Conservation (phyloP, 805 yeast species). For the Candida tibetensis region DNA sequence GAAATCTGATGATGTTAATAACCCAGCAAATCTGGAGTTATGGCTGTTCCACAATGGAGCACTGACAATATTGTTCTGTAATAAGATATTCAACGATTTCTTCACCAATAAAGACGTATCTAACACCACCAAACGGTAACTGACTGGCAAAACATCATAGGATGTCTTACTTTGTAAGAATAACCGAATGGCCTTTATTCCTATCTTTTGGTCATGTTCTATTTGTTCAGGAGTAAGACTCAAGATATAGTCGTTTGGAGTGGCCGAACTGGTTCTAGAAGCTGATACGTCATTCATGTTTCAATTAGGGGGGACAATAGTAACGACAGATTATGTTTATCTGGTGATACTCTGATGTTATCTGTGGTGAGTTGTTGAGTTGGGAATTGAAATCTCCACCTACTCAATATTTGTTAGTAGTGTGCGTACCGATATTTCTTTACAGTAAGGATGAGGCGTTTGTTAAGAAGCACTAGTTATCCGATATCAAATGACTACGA, state of each 20-base stretch:
- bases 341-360: too few species aligned
- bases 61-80: slow-evolving; percentile 91
- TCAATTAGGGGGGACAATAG: too few species aligned
- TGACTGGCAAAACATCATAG: slow-evolving; percentile 94
- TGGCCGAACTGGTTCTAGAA: slow-evolving; percentile 22
- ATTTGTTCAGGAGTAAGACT: slow-evolving; percentile 41
- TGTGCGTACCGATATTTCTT: too few species aligned
- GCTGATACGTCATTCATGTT: slow-evolving; percentile 21
- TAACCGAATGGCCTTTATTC: slow-evolving; percentile 75
- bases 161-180: slow-evolving; percentile 89
- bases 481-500: slow-evolving; percentile 9
- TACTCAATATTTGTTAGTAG: too few species aligned
- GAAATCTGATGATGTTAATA: slow-evolving; percentile 87
- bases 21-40: slow-evolving; percentile 88
- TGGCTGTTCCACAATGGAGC: slow-evolving; percentile 97
- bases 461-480: too few species aligned
- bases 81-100: slow-evolving; percentile 81
- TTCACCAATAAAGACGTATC: slow-evolving; percentile 89
- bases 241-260: slow-evolving; percentile 44
- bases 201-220: slow-evolving; percentile 65
- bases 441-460: too few species aligned
- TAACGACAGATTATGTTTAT: too few species aligned
- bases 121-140: slow-evolving; percentile 86
- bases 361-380: too few species aligned
- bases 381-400: too few species aligned